A percentile compares a stretch with the other conserved stretches of the same genome.
Evolutionary conservation across 2,329 filamentous ascomycete genomes (phyloP).

Genomic region (Alternaria sp.): DNA sequence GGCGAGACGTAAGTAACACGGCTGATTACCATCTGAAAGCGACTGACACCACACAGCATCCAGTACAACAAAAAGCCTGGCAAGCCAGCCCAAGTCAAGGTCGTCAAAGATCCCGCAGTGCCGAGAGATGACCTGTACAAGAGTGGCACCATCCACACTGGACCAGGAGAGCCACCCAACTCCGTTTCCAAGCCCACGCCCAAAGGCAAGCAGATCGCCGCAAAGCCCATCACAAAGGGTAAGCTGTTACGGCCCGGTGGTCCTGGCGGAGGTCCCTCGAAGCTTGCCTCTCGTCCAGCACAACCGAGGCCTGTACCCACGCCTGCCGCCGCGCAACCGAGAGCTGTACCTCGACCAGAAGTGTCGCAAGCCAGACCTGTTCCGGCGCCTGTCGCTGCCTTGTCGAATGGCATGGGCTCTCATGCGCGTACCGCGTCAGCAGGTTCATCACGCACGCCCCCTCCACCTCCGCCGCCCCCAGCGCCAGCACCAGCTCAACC

Average conservation of each 20-base stretch:
- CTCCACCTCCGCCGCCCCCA: constrained; percentile 66
- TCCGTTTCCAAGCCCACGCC: constrained; percentile 86
- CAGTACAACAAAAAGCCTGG: constrained; percentile 98
- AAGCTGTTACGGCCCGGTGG: constrained; percentile 91
- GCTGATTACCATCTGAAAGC: neutral
- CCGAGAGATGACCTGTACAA: constrained; percentile 85
- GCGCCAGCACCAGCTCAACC: constrained; percentile 67
- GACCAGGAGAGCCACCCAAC: constrained; percentile 80
- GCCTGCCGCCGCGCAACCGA: constrained; percentile 51
- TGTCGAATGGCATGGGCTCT: constrained; percentile 57
- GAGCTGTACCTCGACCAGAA: constrained; percentile 59
- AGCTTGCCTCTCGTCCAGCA: constrained; percentile 65
- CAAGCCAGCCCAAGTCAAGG: constrained; percentile 88
- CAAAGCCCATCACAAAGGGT: constrained; percentile 89
- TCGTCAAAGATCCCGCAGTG: constrained; percentile 82
- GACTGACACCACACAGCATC: constrained; percentile 62
- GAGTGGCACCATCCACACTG: constrained; percentile 88
- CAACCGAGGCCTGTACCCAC: constrained; percentile 47
- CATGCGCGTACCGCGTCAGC: constrained; percentile 54
- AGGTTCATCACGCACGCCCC: constrained; percentile 55
- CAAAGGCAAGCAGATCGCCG: constrained; percentile 83
- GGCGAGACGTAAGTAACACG: constrained; percentile 66
- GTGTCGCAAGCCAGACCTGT: constrained; percentile 57
- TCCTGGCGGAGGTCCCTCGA: constrained; percentile 81
- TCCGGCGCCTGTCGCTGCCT: constrained; percentile 64